Evolutionary conservation across 2,329 filamentous ascomycete genomes (phyloP).

Genomic region (Fusarium pininemorale): DNA sequence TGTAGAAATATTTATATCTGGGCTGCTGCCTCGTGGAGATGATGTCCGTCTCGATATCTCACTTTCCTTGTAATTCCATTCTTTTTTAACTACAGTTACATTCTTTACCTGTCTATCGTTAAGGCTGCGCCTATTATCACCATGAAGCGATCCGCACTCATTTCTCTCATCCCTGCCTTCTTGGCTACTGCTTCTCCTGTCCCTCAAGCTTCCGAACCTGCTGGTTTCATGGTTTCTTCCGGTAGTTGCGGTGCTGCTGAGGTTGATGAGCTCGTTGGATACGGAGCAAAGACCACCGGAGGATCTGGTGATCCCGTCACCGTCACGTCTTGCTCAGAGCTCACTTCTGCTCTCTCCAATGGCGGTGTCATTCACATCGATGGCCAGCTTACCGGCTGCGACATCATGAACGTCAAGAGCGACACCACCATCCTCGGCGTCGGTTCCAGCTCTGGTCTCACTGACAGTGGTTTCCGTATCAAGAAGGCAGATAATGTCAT

Average conservation of each 20-base stretch:
- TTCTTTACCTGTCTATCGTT: constrained; percentile 19
- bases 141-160: constrained; percentile 35
- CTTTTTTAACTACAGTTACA: background rate
- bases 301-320: constrained; percentile 55
- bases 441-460: constrained; percentile 49
- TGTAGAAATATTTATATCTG: no score
- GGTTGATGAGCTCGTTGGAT: constrained; percentile 38
- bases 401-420: constrained; percentile 53
- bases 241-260: constrained; percentile 29
- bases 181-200: constrained; percentile 26
- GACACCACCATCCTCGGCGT: constrained; percentile 61
- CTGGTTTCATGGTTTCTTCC: background rate
- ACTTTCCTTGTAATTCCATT: constrained; percentile 5
- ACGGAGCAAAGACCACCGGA: constrained; percentile 54
- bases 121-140: constrained; percentile 25
- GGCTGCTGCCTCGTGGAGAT: background rate
- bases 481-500: constrained; percentile 60
- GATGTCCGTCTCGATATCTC: background rate
- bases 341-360: constrained; percentile 49
- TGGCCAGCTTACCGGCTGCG: constrained; percentile 51
- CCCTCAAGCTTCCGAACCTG: background rate
- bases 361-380: constrained; percentile 56
- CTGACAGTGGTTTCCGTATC: constrained; percentile 55
- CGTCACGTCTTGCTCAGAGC: constrained; percentile 55
- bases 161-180: constrained; percentile 36